phyloP scores from a whole-genome alignment of 352 stramenopile genomes.

The Peronosclerospora sorghi region DNA sequence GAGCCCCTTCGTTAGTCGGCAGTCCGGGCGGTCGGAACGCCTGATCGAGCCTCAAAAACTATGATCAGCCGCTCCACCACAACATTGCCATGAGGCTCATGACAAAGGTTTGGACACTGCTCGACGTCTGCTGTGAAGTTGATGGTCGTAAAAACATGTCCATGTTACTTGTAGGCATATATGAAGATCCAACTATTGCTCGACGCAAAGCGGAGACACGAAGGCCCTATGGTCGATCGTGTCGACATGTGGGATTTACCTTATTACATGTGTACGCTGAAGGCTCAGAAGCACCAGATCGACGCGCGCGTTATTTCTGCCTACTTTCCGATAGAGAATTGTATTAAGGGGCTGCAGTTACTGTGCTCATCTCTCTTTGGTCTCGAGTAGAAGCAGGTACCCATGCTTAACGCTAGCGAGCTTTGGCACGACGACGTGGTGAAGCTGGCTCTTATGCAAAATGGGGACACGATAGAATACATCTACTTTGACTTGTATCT shows the following conservation, averaged over 20 bases:
- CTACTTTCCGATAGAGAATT: slow-evolving; percentile 90
- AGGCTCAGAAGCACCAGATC: slow-evolving; percentile 57
- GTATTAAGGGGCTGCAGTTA: slow-evolving; percentile 82
- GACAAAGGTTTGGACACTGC: slow-evolving; percentile 35
- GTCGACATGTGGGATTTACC: slow-evolving; percentile 92
- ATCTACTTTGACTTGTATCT: slow-evolving; percentile 95
- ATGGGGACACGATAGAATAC: slow-evolving; percentile 61
- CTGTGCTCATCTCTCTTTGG: slow-evolving; percentile 87
- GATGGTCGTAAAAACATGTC: background rate
- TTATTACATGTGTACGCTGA: slow-evolving; percentile 88
- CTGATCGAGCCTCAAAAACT: too few species aligned
- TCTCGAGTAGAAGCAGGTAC: slow-evolving; percentile 71
- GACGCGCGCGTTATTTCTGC: slow-evolving; percentile 67
- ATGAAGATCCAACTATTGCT: slow-evolving; percentile 48
- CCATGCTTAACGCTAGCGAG: slow-evolving; percentile 70
- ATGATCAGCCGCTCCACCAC: too few species aligned
- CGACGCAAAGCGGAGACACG: slow-evolving; percentile 47
- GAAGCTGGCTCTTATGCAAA: slow-evolving; percentile 83
- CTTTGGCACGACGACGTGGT: slow-evolving; percentile 80
- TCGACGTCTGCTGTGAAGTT: background rate
- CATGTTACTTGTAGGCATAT: slow-evolving; percentile 23
- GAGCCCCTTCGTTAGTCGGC: too few species aligned
- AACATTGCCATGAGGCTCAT: slow-evolving; percentile 62
- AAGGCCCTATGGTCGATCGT: slow-evolving; percentile 26
- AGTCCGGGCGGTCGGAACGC: too few species aligned